Evolutionary conservation across 2,329 filamentous ascomycete species (phyloP), one percentile per base, ranked within the genome.

Genomic region (Ceratocystis smalleyi): DNA sequence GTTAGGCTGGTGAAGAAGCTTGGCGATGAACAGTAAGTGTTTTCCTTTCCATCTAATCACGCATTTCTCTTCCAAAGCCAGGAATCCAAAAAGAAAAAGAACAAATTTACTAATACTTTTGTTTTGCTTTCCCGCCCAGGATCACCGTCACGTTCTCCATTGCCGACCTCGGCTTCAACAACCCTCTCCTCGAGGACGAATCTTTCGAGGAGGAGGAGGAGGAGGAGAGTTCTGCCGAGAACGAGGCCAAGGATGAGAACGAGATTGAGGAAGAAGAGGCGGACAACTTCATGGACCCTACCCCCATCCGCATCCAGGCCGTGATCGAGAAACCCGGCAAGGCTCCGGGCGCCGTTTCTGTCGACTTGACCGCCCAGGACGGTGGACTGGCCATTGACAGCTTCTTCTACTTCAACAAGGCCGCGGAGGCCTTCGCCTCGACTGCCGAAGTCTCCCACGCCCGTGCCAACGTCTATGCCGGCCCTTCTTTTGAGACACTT

Each of bases 401-500:
- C 77, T 83, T 97, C 71, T 91, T 87, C 76, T 92, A 90, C 81
- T 95, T 90, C 79, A 79, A 83, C 70, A 86, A 91, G 70, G 80
- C 87, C 67, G 85, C 87, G 66, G 78, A 95, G 68, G 90, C 92
- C 51, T 84, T 89, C 73, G 84, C 87, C 68, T 79, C 86, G 71
- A 85, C 81, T 61, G 85, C 89, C 68, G 90, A 95, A 72, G 81
- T 84, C 73, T 83, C 88, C 69, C 91, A 90, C 81, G 78, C 83
- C 70, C 82, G 89, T 71, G 83, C 87, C 74, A 84, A 85, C 68
- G 76, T 91, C 69, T 99, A 97, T 78, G 86, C 89, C 51, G 94
- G 94, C 64, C 94, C 94, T 67, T 88, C 90, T 64, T 97, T 96
- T 75, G 86, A 85, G 76, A 95, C 89, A 79, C 84, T 99, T 66